These are phyloP conservation scores for Zizania latifolia DNA, from an alignment of 176 grass and related monocot species.

Conservation along the genomic window DNA sequence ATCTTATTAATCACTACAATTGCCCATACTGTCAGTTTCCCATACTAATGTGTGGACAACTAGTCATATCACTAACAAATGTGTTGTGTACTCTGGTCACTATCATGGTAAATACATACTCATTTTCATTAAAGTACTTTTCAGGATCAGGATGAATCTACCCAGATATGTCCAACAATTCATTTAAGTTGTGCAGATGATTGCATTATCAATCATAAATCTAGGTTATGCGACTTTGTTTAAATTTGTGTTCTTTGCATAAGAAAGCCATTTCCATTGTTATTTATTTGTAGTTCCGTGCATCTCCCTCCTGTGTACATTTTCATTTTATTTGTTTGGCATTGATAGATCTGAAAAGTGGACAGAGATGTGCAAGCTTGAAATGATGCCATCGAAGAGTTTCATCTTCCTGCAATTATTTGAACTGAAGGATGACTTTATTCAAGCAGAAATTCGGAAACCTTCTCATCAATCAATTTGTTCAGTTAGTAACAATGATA, in stretches of 20 bases:
- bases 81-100: background rate
- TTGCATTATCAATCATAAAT: background rate
- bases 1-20: background rate
- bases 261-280: background rate
- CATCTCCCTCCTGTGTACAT: background rate
- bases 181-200: background rate
- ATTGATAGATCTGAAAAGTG: constrained; percentile 51
- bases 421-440: constrained; percentile 83
- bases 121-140: background rate
- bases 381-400: constrained; percentile 70
- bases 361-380: constrained; percentile 74
- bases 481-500: constrained; percentile 58
- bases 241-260: background rate
- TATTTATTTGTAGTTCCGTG: background rate
- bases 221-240: background rate
- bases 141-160: background rate
- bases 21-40: background rate
- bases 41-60: background rate
- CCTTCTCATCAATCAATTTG: constrained; percentile 61
- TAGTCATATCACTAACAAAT: background rate
- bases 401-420: constrained; percentile 85
- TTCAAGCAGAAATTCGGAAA: constrained; percentile 85
- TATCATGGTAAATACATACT: background rate
- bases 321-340: constrained; percentile 4
- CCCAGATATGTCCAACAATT: background rate